phyloP scores from a whole-genome alignment of 306 rosid genomes.

The Fagus crenata region DNA sequence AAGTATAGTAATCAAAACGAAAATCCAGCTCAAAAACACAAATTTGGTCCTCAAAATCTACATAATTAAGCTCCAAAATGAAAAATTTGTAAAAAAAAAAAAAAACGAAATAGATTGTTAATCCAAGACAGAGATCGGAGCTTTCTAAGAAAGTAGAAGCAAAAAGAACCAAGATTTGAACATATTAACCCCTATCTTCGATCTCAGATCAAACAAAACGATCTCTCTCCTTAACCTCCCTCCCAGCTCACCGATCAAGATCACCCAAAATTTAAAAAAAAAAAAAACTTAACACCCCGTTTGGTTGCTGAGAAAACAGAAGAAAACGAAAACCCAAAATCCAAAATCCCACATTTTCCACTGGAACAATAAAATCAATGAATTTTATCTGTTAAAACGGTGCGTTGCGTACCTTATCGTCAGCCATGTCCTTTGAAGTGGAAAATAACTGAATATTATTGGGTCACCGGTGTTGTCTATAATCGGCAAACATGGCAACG shows the following conservation, averaged over 20 bases:
- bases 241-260: slow-evolving; percentile 22
- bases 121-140: slow-evolving; percentile 4
- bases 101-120: not conserved
- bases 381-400: too few species aligned
- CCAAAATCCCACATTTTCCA: slow-evolving; percentile 24
- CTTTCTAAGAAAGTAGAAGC: not conserved
- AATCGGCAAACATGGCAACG: too few species aligned
- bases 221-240: not conserved
- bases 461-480: too few species aligned
- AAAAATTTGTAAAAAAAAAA: not conserved
- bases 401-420: slow-evolving; percentile 96
- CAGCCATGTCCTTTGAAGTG: slow-evolving; percentile 85
- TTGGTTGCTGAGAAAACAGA: not conserved
- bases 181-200: slow-evolving; percentile 13
- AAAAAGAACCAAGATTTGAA: not conserved
- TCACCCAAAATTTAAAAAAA: not conserved
- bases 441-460: too few species aligned
- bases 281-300: slow-evolving; percentile 33
- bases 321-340: slow-evolving; percentile 4
- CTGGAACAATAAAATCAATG: not conserved
- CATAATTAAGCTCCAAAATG: not conserved
- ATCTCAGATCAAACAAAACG: slow-evolving; percentile 42
- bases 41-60: not conserved
- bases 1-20: slow-evolving; percentile 20
- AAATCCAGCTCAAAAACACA: slow-evolving; percentile 4